Evolutionary conservation across 2,329 filamentous ascomycete genomes (phyloP).

Genomic region (Orbilia blumenaviensis): DNA sequence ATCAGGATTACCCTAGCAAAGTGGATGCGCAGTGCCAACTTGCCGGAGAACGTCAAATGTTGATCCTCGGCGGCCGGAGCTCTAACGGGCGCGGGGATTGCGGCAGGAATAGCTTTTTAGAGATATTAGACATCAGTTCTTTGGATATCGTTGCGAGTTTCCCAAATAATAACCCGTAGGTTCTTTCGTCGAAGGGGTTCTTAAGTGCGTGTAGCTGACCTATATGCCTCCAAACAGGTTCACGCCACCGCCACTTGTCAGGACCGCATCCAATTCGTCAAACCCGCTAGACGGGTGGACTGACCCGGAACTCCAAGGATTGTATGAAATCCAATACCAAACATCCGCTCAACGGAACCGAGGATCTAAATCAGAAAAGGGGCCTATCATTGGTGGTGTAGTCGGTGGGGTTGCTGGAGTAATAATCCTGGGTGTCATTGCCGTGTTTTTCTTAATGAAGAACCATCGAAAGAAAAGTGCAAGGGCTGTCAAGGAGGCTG

Average conservation of each 20-base stretch:
- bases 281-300: conserved; percentile 34
- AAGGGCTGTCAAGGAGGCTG: conserved; percentile 41
- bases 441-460: conserved; percentile 46
- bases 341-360: conserved; percentile 17
- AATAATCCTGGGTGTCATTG: conserved; percentile 22
- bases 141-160: conserved; percentile 34
- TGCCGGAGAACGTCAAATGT: conserved; percentile 42
- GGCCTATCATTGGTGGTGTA: conserved; percentile 45
- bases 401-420: conserved; percentile 47
- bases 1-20: conserved; percentile 35
- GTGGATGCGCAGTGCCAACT: conserved; percentile 50
- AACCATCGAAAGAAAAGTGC: conserved; percentile 45
- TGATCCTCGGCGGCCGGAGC: conserved; percentile 47
- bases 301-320: conserved; percentile 18
- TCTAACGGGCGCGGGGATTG: conserved; percentile 37
- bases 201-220: background rate
- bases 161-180: conserved; percentile 35
- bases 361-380: conserved; percentile 34
- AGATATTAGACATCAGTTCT: conserved; percentile 29
- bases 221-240: conserved; percentile 29
- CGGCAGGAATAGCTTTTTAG: conserved; percentile 40
- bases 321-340: conserved; percentile 48
- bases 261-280: conserved; percentile 2
- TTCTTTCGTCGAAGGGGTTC: background rate
- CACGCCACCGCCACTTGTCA: conserved; percentile 16